Evolutionary conservation across 1,139 yeast genomes (phyloP), one percentile per base, ranked within the genome.

Genomic region (Taphrina communis): DNA sequence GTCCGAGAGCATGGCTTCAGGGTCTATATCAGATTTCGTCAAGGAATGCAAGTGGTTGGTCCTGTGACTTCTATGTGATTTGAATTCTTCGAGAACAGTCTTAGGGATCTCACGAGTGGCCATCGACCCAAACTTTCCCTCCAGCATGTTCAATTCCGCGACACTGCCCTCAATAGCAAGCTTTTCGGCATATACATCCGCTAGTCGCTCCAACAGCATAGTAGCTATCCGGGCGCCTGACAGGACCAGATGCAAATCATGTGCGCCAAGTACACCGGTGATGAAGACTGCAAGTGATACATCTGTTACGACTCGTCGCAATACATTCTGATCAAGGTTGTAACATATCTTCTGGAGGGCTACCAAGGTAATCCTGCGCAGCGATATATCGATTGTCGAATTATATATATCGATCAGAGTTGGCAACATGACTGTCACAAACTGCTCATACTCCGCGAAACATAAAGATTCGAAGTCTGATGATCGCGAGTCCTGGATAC

Each of bases 91-190:
- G 19, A n/a, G 8, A n/a, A n/a, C 8, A 8, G 2, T 7, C n/a
- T 44, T 44, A 2, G 48, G 48, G 1, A 44, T 17, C n/a, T n/a
- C 48, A 44, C 48, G 48, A 44, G 48, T 12, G 2, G 53, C 58
- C 21, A 53, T n/a, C 11, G 6, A 14, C 12, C 58, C 58, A n/a
- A 36, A 41, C n/a, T 62, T 38, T 11, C 17, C 19, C 25, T 41
- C 69, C 36, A 75, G 67, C 17, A 65, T 68, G 35, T 71, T 73
- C 3, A 84, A 79, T 74, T 89, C 93, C 19, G 83, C 80, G 11
- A 89, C 79, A 35, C 89, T 78, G 0, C 97, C 97, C 74, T 91
- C 95, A 70, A 90, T 83, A 73, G 85, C 89, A 72, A 91, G 86
- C 6, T 82, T 81, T 0, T 78, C 75, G 12, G 86, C 75, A 67